Evolutionary conservation across 192 early-diverging fungal species (phyloP).

Genomic region (Entrophospora sp.): DNA sequence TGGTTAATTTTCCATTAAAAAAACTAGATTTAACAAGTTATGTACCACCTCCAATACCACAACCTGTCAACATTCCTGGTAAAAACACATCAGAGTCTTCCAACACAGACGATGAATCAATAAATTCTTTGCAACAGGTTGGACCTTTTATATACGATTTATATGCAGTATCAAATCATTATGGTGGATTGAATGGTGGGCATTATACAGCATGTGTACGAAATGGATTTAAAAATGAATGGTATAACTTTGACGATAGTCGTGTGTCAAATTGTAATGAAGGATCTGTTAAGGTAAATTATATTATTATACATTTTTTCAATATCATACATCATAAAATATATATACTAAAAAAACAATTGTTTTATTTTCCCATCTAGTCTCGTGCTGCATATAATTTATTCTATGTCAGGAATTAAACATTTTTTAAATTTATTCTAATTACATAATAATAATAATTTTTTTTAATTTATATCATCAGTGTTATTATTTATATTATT

Average conservation of each 20-base stretch:
- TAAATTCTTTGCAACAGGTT: neutral
- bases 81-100: neutral
- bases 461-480: no score
- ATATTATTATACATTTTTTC: no score
- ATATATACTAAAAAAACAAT: neutral
- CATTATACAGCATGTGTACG: constrained; percentile 70
- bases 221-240: constrained; percentile 50
- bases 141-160: constrained; percentile 56
- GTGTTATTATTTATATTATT: no score
- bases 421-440: no score
- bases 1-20: constrained; percentile 73
- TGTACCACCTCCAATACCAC: constrained; percentile 25
- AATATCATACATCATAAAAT: neutral
- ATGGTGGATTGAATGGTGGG: constrained; percentile 57
- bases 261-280: constrained; percentile 49
- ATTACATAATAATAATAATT: no score
- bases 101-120: neutral
- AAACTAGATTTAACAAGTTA: constrained; percentile 52
- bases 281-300: constrained; percentile 47
- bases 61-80: neutral
- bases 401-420: no score
- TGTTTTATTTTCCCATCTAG: no score
- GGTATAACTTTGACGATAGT: constrained; percentile 83
- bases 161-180: constrained; percentile 77
- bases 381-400: neutral